Evolutionary conservation across 116 monocot genomes (phyloP), one percentile per base, ranked within the genome.

Genomic region (Zostera marina): DNA sequence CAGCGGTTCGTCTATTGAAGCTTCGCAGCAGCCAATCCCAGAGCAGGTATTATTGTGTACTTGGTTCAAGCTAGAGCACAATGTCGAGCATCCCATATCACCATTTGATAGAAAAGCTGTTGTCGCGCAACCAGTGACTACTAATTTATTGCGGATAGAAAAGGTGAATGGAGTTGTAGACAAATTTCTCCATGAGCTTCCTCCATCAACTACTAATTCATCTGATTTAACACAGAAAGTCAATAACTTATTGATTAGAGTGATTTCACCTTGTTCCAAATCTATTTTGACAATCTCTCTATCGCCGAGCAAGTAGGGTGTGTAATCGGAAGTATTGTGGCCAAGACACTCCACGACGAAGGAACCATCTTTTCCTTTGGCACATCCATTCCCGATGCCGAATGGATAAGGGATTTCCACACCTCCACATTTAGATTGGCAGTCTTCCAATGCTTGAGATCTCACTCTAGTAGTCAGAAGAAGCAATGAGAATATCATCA

Each of bases 121-220:
- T 17, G 49, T 49, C 15, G 49, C 49, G 9, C 49, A 49, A 49
- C 49, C 49, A 19, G 20, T 49, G 9, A 49, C 20, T 20, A 20
- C 9, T 15, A 49, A 49, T 20, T 15, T 20, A 20, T 49, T 49
- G 20, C 17, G 16, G 19, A 7, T 49, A 17, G 49, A 49, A 17
- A 49, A 49, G 49, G 9, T 49, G 20, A 49, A 49, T 17, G 49
- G 49, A 49, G 49, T 49, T 49, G 9, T 13, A 17, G 49, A 17
- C 49, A 49, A 19, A 15, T 49, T 20, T 49, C 7, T 17, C 19
- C 19, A 8, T 15, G 20, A 20, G 3, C 16, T 49, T 15, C 0
- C 3, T 4, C 19, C 49, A 1, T 4, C 9, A 20, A 0, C 9
- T 0, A 4, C 1, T 0, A 1, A 1, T 9, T 15, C 19, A 0